These are phyloP conservation scores for Crithidia thermophila DNA, from an alignment of 208 protist genomes.

Conservation along the genomic window DNA sequence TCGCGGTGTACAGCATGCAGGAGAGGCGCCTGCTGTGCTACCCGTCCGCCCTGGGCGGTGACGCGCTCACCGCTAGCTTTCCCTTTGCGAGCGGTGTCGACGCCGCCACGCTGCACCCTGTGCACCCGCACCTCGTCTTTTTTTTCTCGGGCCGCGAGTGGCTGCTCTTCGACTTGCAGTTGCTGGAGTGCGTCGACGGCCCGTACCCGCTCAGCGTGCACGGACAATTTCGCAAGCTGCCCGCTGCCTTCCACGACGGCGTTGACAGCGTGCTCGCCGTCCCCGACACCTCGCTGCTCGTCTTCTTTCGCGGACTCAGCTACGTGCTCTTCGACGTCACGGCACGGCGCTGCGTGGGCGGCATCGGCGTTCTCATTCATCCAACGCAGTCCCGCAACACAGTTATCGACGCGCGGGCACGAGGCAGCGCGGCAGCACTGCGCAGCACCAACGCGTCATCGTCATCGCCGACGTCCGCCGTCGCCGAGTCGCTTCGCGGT, in stretches of 20 bases:
- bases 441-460: neutral
- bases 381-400: neutral
- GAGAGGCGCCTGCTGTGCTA: constrained; percentile 33
- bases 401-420: neutral
- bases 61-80: constrained; percentile 30
- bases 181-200: constrained; percentile 24
- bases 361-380: constrained; percentile 11
- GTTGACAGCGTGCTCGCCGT: constrained; percentile 23
- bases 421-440: neutral
- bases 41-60: constrained; percentile 32
- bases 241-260: constrained; percentile 25
- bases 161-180: constrained; percentile 55
- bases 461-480: too few relatives aligned
- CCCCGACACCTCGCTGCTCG: constrained; percentile 13
- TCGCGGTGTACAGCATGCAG: constrained; percentile 24
- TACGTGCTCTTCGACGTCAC: constrained; percentile 28
- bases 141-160: constrained; percentile 66
- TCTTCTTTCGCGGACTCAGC: constrained; percentile 30
- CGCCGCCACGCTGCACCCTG: constrained; percentile 44
- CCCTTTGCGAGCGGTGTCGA: constrained; percentile 51
- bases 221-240: constrained; percentile 32
- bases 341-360: constrained; percentile 25
- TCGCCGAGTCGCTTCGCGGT: too few relatives aligned
- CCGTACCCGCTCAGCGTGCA: constrained; percentile 18
- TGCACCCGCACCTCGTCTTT: constrained; percentile 47